Evolutionary conservation across 2,329 filamentous ascomycete species (phyloP).

Genomic region (Xylariaceae sp.): DNA sequence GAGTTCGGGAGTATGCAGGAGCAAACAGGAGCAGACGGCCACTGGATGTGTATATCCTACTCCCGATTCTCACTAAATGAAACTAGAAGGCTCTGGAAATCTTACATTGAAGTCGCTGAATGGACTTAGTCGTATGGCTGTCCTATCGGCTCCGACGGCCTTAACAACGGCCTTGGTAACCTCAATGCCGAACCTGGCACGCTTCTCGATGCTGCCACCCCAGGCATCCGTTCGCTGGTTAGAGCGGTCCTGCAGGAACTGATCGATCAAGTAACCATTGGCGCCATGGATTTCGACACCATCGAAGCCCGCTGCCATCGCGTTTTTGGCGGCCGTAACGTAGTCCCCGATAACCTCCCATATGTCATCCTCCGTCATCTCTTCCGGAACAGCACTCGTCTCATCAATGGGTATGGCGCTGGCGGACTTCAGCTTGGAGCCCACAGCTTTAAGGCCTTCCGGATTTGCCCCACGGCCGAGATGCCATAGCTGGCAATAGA

Average conservation of each 20-base stretch:
- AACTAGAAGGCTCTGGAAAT: no score
- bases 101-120: conserved; percentile 62
- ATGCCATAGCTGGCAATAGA: conserved; percentile 70
- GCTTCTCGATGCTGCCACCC: conserved; percentile 62
- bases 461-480: conserved; percentile 59
- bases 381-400: conserved; percentile 60
- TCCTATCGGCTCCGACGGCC: conserved; percentile 57
- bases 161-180: conserved; percentile 57
- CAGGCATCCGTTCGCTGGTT: conserved; percentile 63
- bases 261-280: conserved; percentile 60
- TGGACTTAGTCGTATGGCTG: conserved; percentile 58
- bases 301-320: conserved; percentile 70
- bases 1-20: no score
- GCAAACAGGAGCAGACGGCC: no score
- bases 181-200: conserved; percentile 58
- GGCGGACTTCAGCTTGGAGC: conserved; percentile 54
- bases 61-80: no score
- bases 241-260: conserved; percentile 60
- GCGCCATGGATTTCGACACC: conserved; percentile 58
- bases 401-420: conserved; percentile 52
- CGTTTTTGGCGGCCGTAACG: conserved; percentile 58
- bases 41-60: no score
- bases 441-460: conserved; percentile 47
- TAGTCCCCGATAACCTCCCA: conserved; percentile 66
- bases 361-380: conserved; percentile 71